Evolutionary conservation across 2,329 filamentous ascomycete genomes (phyloP), one percentile per base, ranked within the genome.

Genomic region (Ophiostoma novo-ulmi): DNA sequence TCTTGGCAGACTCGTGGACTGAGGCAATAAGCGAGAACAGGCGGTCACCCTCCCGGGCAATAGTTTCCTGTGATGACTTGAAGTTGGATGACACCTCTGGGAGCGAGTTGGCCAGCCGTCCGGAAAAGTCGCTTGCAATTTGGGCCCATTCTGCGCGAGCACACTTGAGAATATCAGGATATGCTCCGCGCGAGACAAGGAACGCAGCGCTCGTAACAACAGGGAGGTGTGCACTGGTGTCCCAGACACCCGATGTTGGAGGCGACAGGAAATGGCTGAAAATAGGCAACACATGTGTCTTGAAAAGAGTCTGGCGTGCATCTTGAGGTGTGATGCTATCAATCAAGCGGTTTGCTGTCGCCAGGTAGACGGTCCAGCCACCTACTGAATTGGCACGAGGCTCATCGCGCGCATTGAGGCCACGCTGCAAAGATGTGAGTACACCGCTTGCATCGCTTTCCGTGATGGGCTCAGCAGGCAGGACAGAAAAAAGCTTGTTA

Each of bases 21-120:
- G 81, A 79, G 1, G 82, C 82, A 0, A 82, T 82, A 11, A 93
- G 79, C 1, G 85, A 80, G 72, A 91, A 89, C 80, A 92, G 92
- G 0, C 91, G 88, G 65, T 84, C 82, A 0, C 89, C 89, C 75
- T 91, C 86, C 7, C 88, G 83, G 11, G 87, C 86, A 36, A 97
- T 84, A 58, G 83, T 82, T 68, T 87, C 84, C 77, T 97, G 93
- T 0, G 92, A 96, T 61, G 84, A 83, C 36, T 86, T 84, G 74
- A 91, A 91, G 22, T 93, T 91, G 73, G 90, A 90, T 0, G 93
- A 93, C 70, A 94, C 88, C 76, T 94, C 93, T 0, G 94, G 93
- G 5, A 92, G 84, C 0, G 93, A 96, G 6, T 87, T 86, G 70
- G 88, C 89, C 71, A 97, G 88, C 52, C 86, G 84, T 41, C 87